These are phyloP conservation scores for Solanum hybrid DNA, from an alignment of 305 asterid species.

Conservation along the genomic window DNA sequence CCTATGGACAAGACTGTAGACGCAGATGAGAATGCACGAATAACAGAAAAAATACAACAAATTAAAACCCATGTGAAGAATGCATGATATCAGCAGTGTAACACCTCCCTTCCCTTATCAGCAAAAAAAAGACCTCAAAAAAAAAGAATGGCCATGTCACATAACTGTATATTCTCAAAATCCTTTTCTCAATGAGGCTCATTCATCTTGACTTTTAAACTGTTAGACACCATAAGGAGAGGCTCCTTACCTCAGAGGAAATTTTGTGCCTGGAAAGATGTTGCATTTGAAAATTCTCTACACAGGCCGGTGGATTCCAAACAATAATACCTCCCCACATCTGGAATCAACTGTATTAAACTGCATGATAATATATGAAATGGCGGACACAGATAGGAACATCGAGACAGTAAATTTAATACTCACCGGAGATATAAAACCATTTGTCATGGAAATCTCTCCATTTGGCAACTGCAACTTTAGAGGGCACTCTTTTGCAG, in stretches of 20 bases:
- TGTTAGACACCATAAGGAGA: constrained; percentile 2
- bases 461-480: constrained; percentile 68
- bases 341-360: constrained; percentile 34
- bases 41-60: neutral
- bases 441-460: constrained; percentile 67
- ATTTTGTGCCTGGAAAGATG: constrained; percentile 41
- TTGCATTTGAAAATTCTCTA: constrained; percentile 26
- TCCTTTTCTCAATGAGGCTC: neutral
- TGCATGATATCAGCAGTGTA: neutral
- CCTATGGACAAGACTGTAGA: neutral
- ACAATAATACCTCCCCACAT: constrained; percentile 96
- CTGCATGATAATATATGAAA: constrained; percentile 24
- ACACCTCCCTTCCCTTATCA: neutral
- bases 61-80: neutral
- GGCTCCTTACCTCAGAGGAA: constrained; percentile 57
- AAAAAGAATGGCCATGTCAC: neutral
- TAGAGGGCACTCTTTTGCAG: constrained; percentile 84
- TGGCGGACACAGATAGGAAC: neutral
- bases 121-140: neutral
- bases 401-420: constrained; percentile 1
- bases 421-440: constrained; percentile 92
- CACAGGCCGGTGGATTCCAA: constrained; percentile 82
- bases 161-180: neutral
- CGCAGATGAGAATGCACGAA: neutral
- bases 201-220: neutral